These are phyloP conservation scores for Turnera subulata DNA, from an alignment of 345 rosid species.

Conservation along the genomic window DNA sequence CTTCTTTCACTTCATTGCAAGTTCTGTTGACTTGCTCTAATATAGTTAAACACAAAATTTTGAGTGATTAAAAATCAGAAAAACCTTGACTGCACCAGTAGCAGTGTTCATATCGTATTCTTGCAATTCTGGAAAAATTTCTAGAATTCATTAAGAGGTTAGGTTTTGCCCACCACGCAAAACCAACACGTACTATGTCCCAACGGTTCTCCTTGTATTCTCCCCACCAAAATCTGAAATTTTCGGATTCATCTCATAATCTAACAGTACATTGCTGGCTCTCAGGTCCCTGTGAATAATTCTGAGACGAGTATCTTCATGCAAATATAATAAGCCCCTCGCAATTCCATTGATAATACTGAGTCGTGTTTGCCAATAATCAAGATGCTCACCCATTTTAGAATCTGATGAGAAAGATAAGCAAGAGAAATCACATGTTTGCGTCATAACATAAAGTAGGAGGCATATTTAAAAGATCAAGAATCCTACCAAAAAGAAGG, in stretches of 20 bases:
- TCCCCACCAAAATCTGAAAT: constrained; percentile 32
- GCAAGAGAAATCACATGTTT: too few relatives aligned
- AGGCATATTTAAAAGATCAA: too few relatives aligned
- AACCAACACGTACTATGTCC: constrained; percentile 40
- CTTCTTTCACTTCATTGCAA: too few relatives aligned
- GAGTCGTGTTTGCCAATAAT: constrained; percentile 31
- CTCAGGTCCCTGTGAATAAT: constrained; percentile 34
- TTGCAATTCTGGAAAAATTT: too few relatives aligned
- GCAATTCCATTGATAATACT: constrained; percentile 38
- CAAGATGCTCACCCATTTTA: neutral
- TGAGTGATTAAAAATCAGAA: too few relatives aligned
- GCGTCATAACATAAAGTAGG: too few relatives aligned
- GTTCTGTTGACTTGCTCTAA: too few relatives aligned
- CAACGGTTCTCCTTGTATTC: constrained; percentile 31
- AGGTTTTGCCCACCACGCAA: too few relatives aligned
- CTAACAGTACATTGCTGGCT: constrained; percentile 19
- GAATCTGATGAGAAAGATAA: constrained; percentile 6
- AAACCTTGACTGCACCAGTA: too few relatives aligned
- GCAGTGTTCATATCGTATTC: too few relatives aligned
- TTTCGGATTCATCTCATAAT: constrained; percentile 29
- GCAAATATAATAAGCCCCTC: constrained; percentile 34
- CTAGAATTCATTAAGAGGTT: too few relatives aligned
- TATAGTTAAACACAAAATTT: too few relatives aligned
- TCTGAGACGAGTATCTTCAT: constrained; percentile 38
- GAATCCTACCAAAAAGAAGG: constrained; percentile 15